Base-by-base conservation (phyloP, 164 flowering plant species). In the Vitis cinerea region DNA sequence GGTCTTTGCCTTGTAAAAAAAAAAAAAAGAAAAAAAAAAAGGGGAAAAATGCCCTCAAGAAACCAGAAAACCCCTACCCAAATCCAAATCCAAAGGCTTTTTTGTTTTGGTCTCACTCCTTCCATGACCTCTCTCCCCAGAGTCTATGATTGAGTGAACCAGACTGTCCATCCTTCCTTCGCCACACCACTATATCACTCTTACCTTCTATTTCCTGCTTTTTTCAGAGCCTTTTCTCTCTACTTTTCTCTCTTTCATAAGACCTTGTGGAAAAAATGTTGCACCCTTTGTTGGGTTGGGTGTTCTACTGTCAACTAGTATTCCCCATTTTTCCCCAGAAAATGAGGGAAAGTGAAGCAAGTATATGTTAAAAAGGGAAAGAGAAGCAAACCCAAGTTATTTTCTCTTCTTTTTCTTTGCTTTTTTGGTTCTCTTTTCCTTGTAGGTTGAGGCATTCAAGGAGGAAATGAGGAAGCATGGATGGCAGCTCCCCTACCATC, bases 401-500 rank as follows among this genome's bases (percentile, higher is more conserved):
- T 67, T n/a, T 8, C 50, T 29, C 30, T 72, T 70, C 31, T 71
- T 78, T 14, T 57, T 47, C 19, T 30, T 52, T 14, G 23, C 27
- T 29, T 27, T 58, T 59, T 71, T 3, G 50, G 12, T 47, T 44
- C 64, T 48, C 44, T 37, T 37, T 54, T 10, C 44, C 37, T 50
- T 70, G 37, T 69, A 62, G 52, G 63, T 17, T 58, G 61, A 37
- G 29, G 27, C 63, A 61, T 74, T 76, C 72, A 44, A 66, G 65
- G 3, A 31, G 54, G 77, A 82, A 79, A 95, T 96, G 99, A 93
- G 97, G 83, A 96, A 90, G 82, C 90, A 96, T 82, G 99, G 99
- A 60, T 93, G 99, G 99, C 94, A 96, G 71, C 97, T 92, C 60
- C 98, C 98, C 62, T 89, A 93, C 75, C 98, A 96, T 70, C 98